Percentiles rank a stretch among this genome's conserved stretches.
These are phyloP conservation scores for Hypoxylon sp. DNA, from an alignment of 2,329 filamentous ascomycete species.

Conservation along the genomic window DNA sequence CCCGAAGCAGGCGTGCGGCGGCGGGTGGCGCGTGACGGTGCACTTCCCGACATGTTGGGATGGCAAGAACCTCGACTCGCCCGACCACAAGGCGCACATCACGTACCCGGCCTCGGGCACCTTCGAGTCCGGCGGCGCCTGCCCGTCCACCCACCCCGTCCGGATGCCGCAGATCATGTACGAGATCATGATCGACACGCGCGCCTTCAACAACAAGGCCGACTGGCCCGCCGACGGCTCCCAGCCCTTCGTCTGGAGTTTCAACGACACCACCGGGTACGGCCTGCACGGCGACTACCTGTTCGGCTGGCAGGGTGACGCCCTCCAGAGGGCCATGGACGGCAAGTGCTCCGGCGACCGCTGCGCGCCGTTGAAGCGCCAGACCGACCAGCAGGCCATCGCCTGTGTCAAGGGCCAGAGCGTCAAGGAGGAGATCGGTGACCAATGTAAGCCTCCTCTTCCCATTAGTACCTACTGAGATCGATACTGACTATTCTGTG, in stretches of 20 bases:
- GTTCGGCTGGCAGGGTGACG: constrained; percentile 58
- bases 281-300: constrained; percentile 58
- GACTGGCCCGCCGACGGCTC: constrained; percentile 56
- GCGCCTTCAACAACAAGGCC: constrained; percentile 53
- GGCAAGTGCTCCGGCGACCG: constrained; percentile 55
- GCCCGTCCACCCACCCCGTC: constrained; percentile 53
- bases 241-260: constrained; percentile 53
- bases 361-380: constrained; percentile 52
- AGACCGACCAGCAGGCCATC: constrained; percentile 52
- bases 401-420: constrained; percentile 51
- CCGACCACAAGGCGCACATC: constrained; percentile 54
- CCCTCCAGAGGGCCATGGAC: constrained; percentile 56
- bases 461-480: background rate
- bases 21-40: constrained; percentile 51
- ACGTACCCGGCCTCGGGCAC: constrained; percentile 51
- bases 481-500: constrained; percentile 24
- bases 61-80: constrained; percentile 54
- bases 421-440: constrained; percentile 47
- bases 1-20: constrained; percentile 48
- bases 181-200: constrained; percentile 60
- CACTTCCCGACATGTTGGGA: constrained; percentile 56
- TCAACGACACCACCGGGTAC: constrained; percentile 56
- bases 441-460: constrained; percentile 36
- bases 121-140: constrained; percentile 51
- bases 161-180: constrained; percentile 60